A percentile compares a stretch with the other conserved stretches of the same genome.
Conservation (phyloP, 1,139 yeast genomes). For the Geotrichum phurueaensis region DNA sequence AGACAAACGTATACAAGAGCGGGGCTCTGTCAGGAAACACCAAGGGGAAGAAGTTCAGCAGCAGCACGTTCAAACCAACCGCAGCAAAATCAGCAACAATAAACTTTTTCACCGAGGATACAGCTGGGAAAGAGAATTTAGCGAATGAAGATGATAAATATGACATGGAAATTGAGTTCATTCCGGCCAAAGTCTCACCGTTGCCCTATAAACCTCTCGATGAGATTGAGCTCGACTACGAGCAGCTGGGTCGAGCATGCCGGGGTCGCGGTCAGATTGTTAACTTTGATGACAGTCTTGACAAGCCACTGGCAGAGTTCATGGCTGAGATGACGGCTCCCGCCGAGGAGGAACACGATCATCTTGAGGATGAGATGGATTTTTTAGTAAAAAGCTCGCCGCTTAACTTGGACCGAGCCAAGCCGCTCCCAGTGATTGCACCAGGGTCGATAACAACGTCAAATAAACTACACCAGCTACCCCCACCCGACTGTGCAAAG, state of each 20-base stretch:
- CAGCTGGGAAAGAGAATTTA: neutral
- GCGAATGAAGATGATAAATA: slow-evolving; percentile 16
- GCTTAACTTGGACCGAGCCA: neutral
- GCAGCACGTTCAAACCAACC: neutral
- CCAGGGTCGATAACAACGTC: neutral
- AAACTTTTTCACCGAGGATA: neutral
- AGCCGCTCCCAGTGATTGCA: neutral
- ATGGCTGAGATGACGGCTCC: slow-evolving; percentile 8
- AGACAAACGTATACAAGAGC: slow-evolving; percentile 15
- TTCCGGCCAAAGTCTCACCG: slow-evolving; percentile 21
- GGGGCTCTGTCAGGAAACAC: slow-evolving; percentile 1
- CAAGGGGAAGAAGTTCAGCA: slow-evolving; percentile 5
- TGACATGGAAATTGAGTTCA: slow-evolving; percentile 24
- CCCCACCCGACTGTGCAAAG: neutral
- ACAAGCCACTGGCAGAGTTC: slow-evolving; percentile 13
- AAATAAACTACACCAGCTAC: neutral
- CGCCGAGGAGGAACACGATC: slow-evolving; percentile 6
- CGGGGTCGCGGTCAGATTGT: slow-evolving; percentile 12
- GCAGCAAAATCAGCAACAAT: neutral
- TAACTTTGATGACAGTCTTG: slow-evolving; percentile 13
- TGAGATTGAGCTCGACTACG: slow-evolving; percentile 26
- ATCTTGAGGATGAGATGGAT: neutral
- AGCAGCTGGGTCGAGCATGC: slow-evolving; percentile 17
- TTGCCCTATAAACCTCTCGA: slow-evolving; percentile 24
- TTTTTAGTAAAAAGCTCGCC: slow-evolving; percentile 6